Evolutionary conservation across 2,329 filamentous ascomycete genomes (phyloP).

Genomic region (Alternaria sp.): DNA sequence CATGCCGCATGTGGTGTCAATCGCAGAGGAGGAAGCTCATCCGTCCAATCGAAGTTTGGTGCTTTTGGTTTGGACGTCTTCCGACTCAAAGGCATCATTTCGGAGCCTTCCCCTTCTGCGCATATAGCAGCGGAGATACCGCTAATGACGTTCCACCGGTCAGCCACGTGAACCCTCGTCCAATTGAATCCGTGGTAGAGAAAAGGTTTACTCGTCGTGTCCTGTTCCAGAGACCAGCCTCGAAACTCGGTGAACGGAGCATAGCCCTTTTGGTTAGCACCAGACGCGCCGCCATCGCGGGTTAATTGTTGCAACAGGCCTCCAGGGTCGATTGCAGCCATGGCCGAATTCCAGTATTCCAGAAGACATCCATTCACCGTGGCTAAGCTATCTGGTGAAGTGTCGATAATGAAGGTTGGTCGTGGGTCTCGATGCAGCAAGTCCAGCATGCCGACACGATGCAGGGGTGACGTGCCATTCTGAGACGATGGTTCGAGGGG

Average conservation of each 20-base stretch:
- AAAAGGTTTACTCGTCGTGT: conserved; percentile 4
- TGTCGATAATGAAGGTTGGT: conserved; percentile 29
- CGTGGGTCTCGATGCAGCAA: conserved; percentile 32
- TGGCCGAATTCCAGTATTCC: conserved; percentile 35
- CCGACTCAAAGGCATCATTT: background rate
- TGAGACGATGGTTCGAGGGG: conserved; percentile 4
- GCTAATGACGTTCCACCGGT: conserved; percentile 35
- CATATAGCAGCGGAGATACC: conserved; percentile 3
- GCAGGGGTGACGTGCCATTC: conserved; percentile 15
- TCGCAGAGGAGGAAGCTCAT: conserved; percentile 20
- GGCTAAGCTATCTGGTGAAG: background rate
- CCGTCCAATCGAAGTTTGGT: conserved; percentile 27
- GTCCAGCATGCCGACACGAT: conserved; percentile 28
- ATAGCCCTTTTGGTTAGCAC: background rate
- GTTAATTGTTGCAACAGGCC: conserved; percentile 18
- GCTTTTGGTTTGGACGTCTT: conserved; percentile 9
- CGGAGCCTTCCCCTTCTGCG: background rate
- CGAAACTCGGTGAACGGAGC: conserved; percentile 21
- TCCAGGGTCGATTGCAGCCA: conserved; percentile 19
- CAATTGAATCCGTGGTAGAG: conserved; percentile 18
- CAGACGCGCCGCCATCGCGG: background rate
- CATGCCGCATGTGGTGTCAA: conserved; percentile 20
- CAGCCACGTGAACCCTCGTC: conserved; percentile 24
- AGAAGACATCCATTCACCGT: background rate
- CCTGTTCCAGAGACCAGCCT: conserved; percentile 22